Conservation (phyloP, 2,329 filamentous ascomycete genomes). For the Sporothrix schenckii region DNA sequence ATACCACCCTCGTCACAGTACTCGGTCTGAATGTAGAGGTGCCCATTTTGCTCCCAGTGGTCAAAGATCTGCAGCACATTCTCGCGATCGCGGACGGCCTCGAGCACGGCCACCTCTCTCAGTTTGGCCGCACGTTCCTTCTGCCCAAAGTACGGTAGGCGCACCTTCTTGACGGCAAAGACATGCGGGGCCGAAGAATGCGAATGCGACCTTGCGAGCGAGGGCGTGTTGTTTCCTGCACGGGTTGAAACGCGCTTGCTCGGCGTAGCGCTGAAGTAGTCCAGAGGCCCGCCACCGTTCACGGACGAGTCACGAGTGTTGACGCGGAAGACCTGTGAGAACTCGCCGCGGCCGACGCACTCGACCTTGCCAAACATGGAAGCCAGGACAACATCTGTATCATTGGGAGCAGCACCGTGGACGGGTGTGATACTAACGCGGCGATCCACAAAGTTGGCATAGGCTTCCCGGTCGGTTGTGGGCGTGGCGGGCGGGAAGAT, state of each 20-base stretch:
- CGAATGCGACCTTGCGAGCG: constrained; percentile 45
- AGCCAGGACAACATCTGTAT: constrained; percentile 74
- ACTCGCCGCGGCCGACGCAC: constrained; percentile 83
- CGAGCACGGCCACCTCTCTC: constrained; percentile 79
- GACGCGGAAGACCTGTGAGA: constrained; percentile 88
- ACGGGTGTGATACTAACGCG: constrained; percentile 69
- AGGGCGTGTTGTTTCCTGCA: background rate
- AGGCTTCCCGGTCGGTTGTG: constrained; percentile 61
- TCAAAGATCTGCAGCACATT: constrained; percentile 84
- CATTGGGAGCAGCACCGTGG: constrained; percentile 68
- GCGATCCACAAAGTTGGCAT: constrained; percentile 58
- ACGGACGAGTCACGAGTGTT: constrained; percentile 46
- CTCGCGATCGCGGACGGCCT: constrained; percentile 75
- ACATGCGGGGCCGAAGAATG: constrained; percentile 57
- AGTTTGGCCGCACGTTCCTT: constrained; percentile 82
- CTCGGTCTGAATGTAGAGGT: constrained; percentile 96
- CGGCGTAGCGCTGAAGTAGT: constrained; percentile 41
- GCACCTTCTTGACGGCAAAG: constrained; percentile 93
- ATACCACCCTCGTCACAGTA: constrained; percentile 94
- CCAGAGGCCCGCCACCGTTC: constrained; percentile 40
- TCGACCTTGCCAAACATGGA: constrained; percentile 80
- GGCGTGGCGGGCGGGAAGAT: constrained; percentile 74
- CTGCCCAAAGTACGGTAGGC: constrained; percentile 73
- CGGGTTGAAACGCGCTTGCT: constrained; percentile 32
- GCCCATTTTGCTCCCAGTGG: constrained; percentile 81